Evolutionary conservation across 2,329 filamentous ascomycete species (phyloP), one percentile per base, ranked within the genome.

Genomic region (Penicillium fuscoglaucum): DNA sequence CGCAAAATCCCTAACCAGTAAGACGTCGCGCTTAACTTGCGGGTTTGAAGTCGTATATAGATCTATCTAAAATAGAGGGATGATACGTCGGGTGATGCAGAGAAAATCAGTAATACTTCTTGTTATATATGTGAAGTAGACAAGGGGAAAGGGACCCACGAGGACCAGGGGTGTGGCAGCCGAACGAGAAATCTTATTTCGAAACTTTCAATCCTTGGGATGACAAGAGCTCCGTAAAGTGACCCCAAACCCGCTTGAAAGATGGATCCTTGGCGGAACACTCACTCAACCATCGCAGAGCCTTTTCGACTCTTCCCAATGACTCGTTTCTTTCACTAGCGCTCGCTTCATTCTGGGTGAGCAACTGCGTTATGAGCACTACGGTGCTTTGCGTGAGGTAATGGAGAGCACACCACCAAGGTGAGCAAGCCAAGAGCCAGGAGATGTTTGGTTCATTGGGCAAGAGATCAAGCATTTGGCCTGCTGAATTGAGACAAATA

Each of bases 371-470:
- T 39, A 78, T 66, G n/a, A 79, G 63, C 15, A 79, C 66, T 5
- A 71, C 73, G 0, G 66, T 68, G 4, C 75, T 70, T 58, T 79
- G 77, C 59, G 78, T 74, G 21, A 79, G 56, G 41, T 74, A 74
- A 55, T 79, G 76, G 24, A 79, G 64, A 21, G 75, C 64, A 59
- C 66, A 72, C 74, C 75, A 79, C 77, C 76, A 79, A 6, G 74
- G 74, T 1, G 69, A 69, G 8, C 70, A 64, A 9, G 64, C 60
- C 31, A 70, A 67, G 6, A 78, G 59, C 53, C 72, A 73, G 13
- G 64, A 56, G 1, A 67, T 60, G 52, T 74, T 70, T 0, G 73
- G 72, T 28, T 71, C 56, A 21, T 74, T 64, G 3, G 76, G 75
- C 2, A 79, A 65, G 4, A 75, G 59, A 28, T 67, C 63, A 17